Conservation (phyloP, 768 basidiomycete genomes). For the Ephemerocybe angulata region DNA sequence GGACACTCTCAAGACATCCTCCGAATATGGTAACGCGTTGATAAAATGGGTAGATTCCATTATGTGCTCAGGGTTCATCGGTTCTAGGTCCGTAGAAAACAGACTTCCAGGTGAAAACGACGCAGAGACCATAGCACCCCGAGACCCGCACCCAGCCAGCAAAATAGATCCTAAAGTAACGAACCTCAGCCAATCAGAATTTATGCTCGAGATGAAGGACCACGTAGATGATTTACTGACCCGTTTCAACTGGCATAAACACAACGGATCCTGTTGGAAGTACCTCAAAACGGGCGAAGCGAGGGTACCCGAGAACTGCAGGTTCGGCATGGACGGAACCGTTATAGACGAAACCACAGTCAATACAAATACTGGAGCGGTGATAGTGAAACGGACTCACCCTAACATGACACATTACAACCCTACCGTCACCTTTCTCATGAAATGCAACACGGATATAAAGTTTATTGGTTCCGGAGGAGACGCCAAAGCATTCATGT, state of each 20-base stretch:
- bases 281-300: background rate
- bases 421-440: background rate
- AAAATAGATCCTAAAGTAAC: background rate
- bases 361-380: background rate
- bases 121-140: too few relatives aligned
- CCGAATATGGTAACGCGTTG: background rate
- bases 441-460: conserved; percentile 9
- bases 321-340: background rate
- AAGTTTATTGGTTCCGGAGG: conserved; percentile 8
- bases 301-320: background rate
- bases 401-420: background rate
- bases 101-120: too few relatives aligned
- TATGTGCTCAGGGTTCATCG: background rate
- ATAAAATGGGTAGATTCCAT: background rate
- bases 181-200: background rate
- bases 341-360: background rate
- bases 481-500: conserved; percentile 6
- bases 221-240: background rate
- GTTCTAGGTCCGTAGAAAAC: background rate
- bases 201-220: background rate
- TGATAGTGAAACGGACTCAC: background rate
- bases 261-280: background rate
- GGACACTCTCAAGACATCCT: background rate
- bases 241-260: background rate
- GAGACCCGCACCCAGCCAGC: background rate